Conservation (phyloP, 2,329 filamentous ascomycete species). For the Dactylellina leptospora region DNA sequence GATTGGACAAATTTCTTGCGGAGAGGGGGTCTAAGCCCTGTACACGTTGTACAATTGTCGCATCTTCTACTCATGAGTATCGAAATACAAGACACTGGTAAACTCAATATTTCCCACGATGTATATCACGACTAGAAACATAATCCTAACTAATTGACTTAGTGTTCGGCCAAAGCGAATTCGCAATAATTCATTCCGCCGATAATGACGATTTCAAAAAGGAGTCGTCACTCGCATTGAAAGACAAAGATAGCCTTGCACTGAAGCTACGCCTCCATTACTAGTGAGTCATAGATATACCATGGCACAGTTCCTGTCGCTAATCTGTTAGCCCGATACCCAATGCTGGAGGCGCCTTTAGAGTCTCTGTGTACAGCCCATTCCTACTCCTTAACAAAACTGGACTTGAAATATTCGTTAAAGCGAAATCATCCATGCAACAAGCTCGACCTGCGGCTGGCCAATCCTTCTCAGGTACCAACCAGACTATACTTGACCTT, state of each 20-base stretch:
- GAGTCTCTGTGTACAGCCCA: slow-evolving; percentile 91
- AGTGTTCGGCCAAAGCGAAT: slow-evolving; percentile 72
- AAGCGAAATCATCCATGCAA: slow-evolving; percentile 88
- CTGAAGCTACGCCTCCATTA: slow-evolving; percentile 89
- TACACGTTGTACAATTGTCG: slow-evolving; percentile 95
- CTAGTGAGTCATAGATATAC: slow-evolving; percentile 72
- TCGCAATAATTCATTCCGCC: slow-evolving; percentile 94
- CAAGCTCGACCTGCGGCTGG: slow-evolving; percentile 84
- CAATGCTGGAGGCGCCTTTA: slow-evolving; percentile 93
- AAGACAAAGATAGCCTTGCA: slow-evolving; percentile 81
- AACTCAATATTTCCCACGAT: slow-evolving; percentile 60
- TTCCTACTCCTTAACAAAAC: slow-evolving; percentile 97
- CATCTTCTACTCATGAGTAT: slow-evolving; percentile 91
- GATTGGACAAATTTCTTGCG: slow-evolving; percentile 99
- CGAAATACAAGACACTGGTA: slow-evolving; percentile 91
- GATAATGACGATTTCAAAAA: slow-evolving; percentile 86
- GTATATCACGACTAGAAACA: too few species aligned
- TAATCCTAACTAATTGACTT: not conserved
- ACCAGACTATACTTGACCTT: too few species aligned
- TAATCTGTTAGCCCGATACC: slow-evolving; percentile 70
- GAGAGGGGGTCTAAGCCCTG: slow-evolving; percentile 94
- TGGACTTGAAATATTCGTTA: slow-evolving; percentile 84
- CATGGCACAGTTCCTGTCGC: too few species aligned
- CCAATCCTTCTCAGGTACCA: slow-evolving; percentile 68
- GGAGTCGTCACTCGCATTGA: slow-evolving; percentile 80